Evolutionary conservation across 2,329 filamentous ascomycete genomes (phyloP).

Genomic region (Domatiomyces catenatus): DNA sequence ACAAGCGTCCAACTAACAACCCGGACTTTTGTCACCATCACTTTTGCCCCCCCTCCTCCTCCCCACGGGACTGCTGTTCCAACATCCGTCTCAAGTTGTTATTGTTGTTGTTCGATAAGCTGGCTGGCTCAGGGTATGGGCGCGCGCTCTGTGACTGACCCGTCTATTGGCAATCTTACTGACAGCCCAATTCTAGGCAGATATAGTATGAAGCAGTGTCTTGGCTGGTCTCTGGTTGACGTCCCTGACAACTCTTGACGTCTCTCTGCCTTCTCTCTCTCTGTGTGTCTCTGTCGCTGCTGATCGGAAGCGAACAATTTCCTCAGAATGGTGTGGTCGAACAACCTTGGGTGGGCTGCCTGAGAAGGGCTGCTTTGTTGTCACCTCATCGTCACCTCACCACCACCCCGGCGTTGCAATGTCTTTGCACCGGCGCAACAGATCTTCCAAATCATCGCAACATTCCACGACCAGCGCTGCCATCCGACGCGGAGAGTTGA

Average conservation of each 20-base stretch:
- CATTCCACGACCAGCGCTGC: constrained; percentile 10
- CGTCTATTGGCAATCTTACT: not conserved
- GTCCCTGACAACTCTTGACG: not conserved
- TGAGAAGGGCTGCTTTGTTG: not conserved
- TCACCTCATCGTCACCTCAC: not conserved
- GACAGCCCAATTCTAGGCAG: not conserved
- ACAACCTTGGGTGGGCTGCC: not conserved
- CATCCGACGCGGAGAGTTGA: constrained; percentile 19
- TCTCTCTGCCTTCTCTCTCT: not conserved
- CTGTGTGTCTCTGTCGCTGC: not conserved
- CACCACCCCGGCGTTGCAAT: not conserved
- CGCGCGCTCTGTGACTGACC: not conserved
- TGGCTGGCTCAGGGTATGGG: not conserved
- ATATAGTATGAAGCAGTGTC: not conserved
- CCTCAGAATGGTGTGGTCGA: not conserved
- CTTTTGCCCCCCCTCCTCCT: not conserved
- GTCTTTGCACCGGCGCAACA: not conserved
- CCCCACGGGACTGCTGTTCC: not conserved
- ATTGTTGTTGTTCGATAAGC: not conserved
- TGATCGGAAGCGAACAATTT: too few species aligned
- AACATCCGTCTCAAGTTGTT: not conserved
- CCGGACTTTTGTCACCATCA: not conserved
- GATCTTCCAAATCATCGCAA: not conserved
- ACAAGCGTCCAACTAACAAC: not conserved
- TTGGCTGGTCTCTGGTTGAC: not conserved